Evolutionary conservation across 768 basidiomycete genomes (phyloP).

Genomic region (Auricularia cornea): DNA sequence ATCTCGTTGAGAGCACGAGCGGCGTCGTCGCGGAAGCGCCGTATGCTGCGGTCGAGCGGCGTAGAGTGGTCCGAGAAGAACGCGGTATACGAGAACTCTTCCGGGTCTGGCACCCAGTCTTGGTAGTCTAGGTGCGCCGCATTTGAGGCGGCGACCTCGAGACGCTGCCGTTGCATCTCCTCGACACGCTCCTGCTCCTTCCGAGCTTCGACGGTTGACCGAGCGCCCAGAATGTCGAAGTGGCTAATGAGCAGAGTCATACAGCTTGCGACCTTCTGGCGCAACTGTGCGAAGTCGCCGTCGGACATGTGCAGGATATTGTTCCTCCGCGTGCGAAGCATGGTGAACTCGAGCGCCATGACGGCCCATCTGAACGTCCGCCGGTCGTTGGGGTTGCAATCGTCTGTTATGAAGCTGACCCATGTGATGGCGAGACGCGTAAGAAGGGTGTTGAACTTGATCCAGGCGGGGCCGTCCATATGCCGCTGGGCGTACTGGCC

Average conservation of each 20-base stretch:
- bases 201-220: conserved; percentile 79
- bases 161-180: conserved; percentile 43
- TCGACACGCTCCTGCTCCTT: conserved; percentile 84
- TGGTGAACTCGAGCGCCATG: conserved; percentile 86
- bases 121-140: conserved; percentile 27
- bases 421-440: conserved; percentile 91
- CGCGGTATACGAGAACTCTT: conserved; percentile 7
- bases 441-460: conserved; percentile 74
- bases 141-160: conserved; percentile 32
- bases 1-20: conserved; percentile 50
- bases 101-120: conserved; percentile 7
- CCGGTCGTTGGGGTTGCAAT: conserved; percentile 91
- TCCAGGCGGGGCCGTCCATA: conserved; percentile 64
- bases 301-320: conserved; percentile 82
- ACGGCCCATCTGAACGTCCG: conserved; percentile 99
- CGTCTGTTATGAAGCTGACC: conserved; percentile 98
- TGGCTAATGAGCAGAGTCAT: conserved; percentile 96
- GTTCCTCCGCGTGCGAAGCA: conserved; percentile 78
- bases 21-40: conserved; percentile 68
- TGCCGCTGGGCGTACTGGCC: conserved; percentile 83
- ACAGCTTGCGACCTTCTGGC: conserved; percentile 87
- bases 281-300: conserved; percentile 83
- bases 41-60: conserved; percentile 49
- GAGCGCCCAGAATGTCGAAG: conserved; percentile 95
- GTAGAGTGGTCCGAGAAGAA: not conserved